phyloP scores from a whole-genome alignment of 2,329 filamentous ascomycete species.

The Sporothrix pseudoabietina region DNA sequence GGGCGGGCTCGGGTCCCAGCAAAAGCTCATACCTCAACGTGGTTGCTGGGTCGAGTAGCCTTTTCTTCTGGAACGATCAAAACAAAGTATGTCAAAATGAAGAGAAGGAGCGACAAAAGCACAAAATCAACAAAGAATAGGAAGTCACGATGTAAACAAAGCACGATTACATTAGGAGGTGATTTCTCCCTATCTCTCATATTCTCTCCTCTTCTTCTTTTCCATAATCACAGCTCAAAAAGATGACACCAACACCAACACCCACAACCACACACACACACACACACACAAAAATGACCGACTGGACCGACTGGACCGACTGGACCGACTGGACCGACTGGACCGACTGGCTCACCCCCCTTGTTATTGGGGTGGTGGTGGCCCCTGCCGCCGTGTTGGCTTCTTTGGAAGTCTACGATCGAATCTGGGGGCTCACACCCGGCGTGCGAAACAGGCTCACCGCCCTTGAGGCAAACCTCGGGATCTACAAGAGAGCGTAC shows the following conservation, averaged over 20 bases:
- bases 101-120: neutral
- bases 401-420: too few relatives aligned
- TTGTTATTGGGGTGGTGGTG: too few relatives aligned
- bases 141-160: neutral
- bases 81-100: neutral
- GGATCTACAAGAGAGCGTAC: too few relatives aligned
- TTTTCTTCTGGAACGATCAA: neutral
- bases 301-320: too few relatives aligned
- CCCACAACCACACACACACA: neutral
- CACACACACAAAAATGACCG: neutral
- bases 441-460: too few relatives aligned
- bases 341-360: too few relatives aligned
- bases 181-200: neutral
- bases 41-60: slow-evolving; percentile 2
- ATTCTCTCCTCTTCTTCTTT: neutral
- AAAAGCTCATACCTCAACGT: slow-evolving; percentile 1
- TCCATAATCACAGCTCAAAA: too few relatives aligned
- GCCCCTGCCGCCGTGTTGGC: too few relatives aligned
- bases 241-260: neutral
- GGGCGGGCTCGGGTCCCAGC: neutral
- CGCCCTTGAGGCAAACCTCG: too few relatives aligned
- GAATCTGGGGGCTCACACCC: too few relatives aligned
- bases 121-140: neutral
- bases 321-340: too few relatives aligned
- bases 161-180: neutral